These are phyloP conservation scores for Metarhizium album DNA, from an alignment of 2,329 filamentous ascomycete genomes.

Conservation along the genomic window DNA sequence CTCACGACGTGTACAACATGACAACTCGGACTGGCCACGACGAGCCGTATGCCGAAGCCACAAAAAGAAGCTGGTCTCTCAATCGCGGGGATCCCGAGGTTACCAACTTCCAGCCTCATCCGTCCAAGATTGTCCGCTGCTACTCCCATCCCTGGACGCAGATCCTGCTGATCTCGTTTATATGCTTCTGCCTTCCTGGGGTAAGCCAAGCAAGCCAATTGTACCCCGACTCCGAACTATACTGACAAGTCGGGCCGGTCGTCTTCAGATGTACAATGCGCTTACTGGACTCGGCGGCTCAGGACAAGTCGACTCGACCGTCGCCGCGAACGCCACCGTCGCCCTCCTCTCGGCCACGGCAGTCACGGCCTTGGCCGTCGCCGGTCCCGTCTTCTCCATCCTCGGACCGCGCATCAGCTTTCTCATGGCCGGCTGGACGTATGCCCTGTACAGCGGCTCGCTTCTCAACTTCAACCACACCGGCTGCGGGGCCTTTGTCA, in stretches of 20 bases:
- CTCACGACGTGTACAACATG: background rate
- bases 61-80: no score
- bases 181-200: constrained; percentile 37
- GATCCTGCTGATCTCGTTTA: constrained; percentile 35
- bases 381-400: constrained; percentile 30
- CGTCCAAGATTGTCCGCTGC: constrained; percentile 15
- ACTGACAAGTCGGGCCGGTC: background rate
- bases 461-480: constrained; percentile 31
- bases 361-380: constrained; percentile 31
- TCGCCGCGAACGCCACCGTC: constrained; percentile 35
- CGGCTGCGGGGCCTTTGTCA: constrained; percentile 31
- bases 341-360: constrained; percentile 32
- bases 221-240: no score
- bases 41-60: no score
- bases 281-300: constrained; percentile 33
- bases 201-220: constrained; percentile 17
- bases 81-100: no score
- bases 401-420: constrained; percentile 31
- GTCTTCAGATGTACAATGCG: constrained; percentile 37
- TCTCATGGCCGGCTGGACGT: constrained; percentile 34
- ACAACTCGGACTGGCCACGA: background rate
- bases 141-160: constrained; percentile 36
- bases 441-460: constrained; percentile 32
- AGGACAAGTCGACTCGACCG: constrained; percentile 32
- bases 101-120: constrained; percentile 2